Base-by-base conservation (phyloP, 257 asterid species). In the Prunella vulgaris region DNA sequence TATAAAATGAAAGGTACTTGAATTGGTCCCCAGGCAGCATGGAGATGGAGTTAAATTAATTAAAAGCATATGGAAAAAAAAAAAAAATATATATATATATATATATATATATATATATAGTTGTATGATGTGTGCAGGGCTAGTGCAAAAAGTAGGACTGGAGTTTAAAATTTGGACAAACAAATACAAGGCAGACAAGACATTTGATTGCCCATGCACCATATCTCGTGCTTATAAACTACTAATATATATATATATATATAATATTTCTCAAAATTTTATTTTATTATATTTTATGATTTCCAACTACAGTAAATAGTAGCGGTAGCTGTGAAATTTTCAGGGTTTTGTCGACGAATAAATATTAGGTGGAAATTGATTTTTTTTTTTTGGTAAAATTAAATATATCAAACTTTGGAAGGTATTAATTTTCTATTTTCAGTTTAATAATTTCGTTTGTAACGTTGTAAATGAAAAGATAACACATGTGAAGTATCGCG, bases 161-260 rank as follows among this genome's bases (percentile, higher is more conserved):
- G 46, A 67, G 51, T 71, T 25, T 18, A 44, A 27, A 77, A 27
- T 21, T 35, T 30, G 58, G 21, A 52, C 30, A 71, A 42, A 67
- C 44, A 44, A 73, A 53, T 58, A 46, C 35, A 42, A 60, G 33
- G 17, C 38, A 68, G 84, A 72, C 78, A 68, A 62, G 78, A 75
- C 78, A 68, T 72, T 76, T 75, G 78, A 76, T 76, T 76, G 68
- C 56, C 71, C 74, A 65, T 66, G 68, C 66, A 74, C 51, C 5
- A 25, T 61, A 21, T 61, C 70, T 67, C 64, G 74, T 70, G 58
- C 37, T 46, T 25, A 21, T 21, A 66, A 68, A 60, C 24, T 49
- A n/a, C n/a, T n/a, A 1, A 28, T 22, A 15, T 10, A 12, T 25
- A 24, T 0, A 3, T 9, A 62, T 18, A 18, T 49, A 40, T 35